Evolutionary conservation across 306 rosid genomes (phyloP).

Genomic region (Quercus engelmannii): DNA sequence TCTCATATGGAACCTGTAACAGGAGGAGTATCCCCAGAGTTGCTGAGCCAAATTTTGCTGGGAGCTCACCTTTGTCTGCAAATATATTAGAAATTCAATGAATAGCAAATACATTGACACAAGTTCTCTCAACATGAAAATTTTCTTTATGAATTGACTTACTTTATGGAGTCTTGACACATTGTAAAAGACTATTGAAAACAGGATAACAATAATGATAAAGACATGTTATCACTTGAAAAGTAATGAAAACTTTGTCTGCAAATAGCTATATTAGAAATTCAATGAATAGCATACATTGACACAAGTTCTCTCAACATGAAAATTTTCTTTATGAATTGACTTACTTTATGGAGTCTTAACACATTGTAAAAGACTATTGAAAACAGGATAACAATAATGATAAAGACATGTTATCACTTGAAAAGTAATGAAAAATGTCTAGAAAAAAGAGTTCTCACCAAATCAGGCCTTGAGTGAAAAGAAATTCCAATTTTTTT

Average conservation of each 20-base stretch:
- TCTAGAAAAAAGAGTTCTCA: constrained; percentile 12
- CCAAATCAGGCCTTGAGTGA: too few species aligned
- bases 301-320: too few species aligned
- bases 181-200: not conserved
- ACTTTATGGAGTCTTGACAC: not conserved
- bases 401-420: not conserved
- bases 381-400: not conserved
- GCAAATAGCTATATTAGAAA: too few species aligned
- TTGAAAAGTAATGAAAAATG: not conserved
- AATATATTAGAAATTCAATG: not conserved
- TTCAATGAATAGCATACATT: too few species aligned
- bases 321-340: too few species aligned
- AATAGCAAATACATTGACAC: too few species aligned
- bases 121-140: too few species aligned
- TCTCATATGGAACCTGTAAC: constrained; percentile 63
- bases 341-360: too few species aligned
- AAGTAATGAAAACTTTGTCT: not conserved
- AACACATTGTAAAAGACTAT: not conserved
- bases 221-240: not conserved
- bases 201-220: not conserved
- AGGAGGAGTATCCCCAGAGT: constrained; percentile 95
- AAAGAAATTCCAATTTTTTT: too few species aligned
- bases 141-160: too few species aligned
- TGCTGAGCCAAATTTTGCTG: constrained; percentile 95
- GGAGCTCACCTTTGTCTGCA: constrained; percentile 98